These are phyloP conservation scores for Sugiyamaella mastotermitis DNA, from an alignment of 805 yeast species.

Conservation along the genomic window DNA sequence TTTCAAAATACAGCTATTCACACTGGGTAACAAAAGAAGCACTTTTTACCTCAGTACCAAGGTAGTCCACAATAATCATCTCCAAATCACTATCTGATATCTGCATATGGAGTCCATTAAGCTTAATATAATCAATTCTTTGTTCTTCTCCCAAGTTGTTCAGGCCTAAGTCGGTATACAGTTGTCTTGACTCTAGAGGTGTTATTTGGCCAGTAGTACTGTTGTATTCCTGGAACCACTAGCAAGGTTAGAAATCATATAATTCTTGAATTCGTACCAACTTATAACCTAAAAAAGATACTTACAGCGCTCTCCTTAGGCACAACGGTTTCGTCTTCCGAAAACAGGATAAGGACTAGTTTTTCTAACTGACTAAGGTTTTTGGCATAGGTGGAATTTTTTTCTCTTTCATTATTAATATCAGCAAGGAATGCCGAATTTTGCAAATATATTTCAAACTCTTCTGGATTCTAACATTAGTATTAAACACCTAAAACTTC, in stretches of 20 bases:
- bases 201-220: conserved; percentile 36
- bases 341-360: conserved; percentile 55
- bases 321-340: conserved; percentile 58
- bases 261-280: too few species aligned
- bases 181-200: conserved; percentile 42
- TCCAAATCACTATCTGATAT: conserved; percentile 48
- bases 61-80: conserved; percentile 25
- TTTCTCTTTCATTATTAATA: conserved; percentile 54
- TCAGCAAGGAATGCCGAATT: conserved; percentile 57
- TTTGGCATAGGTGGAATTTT: conserved; percentile 36
- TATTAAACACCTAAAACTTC: not conserved
- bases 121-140: conserved; percentile 42
- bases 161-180: conserved; percentile 55
- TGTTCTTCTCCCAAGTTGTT: conserved; percentile 38
- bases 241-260: not conserved
- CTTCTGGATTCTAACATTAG: conserved; percentile 37
- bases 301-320: conserved; percentile 65
- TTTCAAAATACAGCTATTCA: too few species aligned
- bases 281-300: conserved; percentile 1
- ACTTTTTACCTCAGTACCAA: conserved; percentile 1
- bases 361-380: conserved; percentile 42
- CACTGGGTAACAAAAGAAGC: too few species aligned
- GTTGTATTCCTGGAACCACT: conserved; percentile 50
- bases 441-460: conserved; percentile 48
- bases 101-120: conserved; percentile 61